Percentiles rank a stretch among this genome's conserved stretches.
Evolutionary conservation across 768 basidiomycete species (phyloP).

Genomic region (Gelatoporia subvermispora): DNA sequence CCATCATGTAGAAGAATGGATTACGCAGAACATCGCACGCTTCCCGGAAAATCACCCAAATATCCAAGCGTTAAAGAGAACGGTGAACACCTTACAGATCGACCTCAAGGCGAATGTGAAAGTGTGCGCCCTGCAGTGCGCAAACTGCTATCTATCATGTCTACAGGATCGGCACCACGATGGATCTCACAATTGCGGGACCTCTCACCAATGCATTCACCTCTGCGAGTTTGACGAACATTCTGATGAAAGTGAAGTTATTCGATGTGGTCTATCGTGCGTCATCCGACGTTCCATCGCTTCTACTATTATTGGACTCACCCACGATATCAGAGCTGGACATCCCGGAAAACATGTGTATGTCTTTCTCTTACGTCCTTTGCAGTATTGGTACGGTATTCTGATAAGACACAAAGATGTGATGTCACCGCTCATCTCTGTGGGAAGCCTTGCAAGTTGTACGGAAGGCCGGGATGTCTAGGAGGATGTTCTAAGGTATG

Average conservation of each 20-base stretch:
- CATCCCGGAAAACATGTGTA: constrained; percentile 54
- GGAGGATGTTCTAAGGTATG: constrained; percentile 48
- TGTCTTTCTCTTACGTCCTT: constrained; percentile 7
- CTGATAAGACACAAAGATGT: constrained; percentile 51
- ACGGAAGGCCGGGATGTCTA: constrained; percentile 46
- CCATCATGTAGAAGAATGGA: constrained; percentile 46
- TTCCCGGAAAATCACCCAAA: constrained; percentile 41
- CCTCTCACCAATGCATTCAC: constrained; percentile 42
- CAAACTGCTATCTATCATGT: constrained; percentile 45
- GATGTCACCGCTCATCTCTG: constrained; percentile 47
- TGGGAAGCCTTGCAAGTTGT: constrained; percentile 43
- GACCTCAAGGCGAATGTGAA: constrained; percentile 43
- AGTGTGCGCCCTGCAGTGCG: constrained; percentile 46
- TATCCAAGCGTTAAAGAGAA: constrained; percentile 40
- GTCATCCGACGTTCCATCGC: constrained; percentile 13
- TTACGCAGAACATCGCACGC: constrained; percentile 41
- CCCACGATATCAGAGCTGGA: constrained; percentile 41
- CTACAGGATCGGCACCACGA: constrained; percentile 42
- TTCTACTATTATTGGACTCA: neutral
- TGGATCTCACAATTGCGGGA: constrained; percentile 43
- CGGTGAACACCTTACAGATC: constrained; percentile 37
- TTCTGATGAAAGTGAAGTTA: constrained; percentile 10
- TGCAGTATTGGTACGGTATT: neutral
- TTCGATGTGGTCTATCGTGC: constrained; percentile 44
- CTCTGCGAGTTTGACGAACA: constrained; percentile 41